Evolutionary conservation across 2,329 filamentous ascomycete species (phyloP).

Genomic region (Claviceps arundinis): DNA sequence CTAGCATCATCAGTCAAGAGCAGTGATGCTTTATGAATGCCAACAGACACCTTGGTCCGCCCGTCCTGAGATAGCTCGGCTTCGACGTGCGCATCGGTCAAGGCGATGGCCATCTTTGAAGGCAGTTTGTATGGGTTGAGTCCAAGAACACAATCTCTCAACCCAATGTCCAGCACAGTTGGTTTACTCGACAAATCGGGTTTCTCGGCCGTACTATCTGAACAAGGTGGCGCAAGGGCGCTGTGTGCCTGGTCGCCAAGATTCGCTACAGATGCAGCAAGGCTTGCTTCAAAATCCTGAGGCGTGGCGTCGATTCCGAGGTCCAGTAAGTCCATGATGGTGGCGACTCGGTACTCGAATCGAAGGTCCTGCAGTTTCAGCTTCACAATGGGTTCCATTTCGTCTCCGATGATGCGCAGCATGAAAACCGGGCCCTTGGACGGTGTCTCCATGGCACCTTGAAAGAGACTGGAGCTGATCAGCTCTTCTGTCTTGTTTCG

Average conservation of each 20-base stretch:
- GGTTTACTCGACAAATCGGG: constrained; percentile 33
- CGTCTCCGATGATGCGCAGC: constrained; percentile 81
- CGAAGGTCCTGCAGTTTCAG: constrained; percentile 73
- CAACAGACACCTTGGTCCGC: constrained; percentile 48
- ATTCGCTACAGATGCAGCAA: constrained; percentile 70
- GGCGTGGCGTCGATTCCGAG: constrained; percentile 53
- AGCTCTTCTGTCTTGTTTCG: constrained; percentile 61
- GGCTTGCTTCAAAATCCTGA: constrained; percentile 60
- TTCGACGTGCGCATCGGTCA: constrained; percentile 66
- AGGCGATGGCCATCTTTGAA: constrained; percentile 65
- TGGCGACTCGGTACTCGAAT: constrained; percentile 80
- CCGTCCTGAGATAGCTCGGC: constrained; percentile 52
- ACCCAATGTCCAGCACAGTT: constrained; percentile 56
- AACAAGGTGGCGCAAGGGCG: constrained; percentile 22
- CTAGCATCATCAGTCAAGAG: constrained; percentile 68
- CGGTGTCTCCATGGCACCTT: constrained; percentile 14
- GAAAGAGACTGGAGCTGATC: constrained; percentile 38
- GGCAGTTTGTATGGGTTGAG: constrained; percentile 65
- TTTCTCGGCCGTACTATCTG: constrained; percentile 6
- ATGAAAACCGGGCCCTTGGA: constrained; percentile 49
- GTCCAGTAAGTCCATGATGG: constrained; percentile 65
- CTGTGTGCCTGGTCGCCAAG: constrained; percentile 52
- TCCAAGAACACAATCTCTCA: constrained; percentile 71
- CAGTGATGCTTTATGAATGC: constrained; percentile 68
- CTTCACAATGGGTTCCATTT: constrained; percentile 84